phyloP scores from a whole-genome alignment of 2,329 filamentous ascomycete genomes.

The Claviceps pazoutovae region DNA sequence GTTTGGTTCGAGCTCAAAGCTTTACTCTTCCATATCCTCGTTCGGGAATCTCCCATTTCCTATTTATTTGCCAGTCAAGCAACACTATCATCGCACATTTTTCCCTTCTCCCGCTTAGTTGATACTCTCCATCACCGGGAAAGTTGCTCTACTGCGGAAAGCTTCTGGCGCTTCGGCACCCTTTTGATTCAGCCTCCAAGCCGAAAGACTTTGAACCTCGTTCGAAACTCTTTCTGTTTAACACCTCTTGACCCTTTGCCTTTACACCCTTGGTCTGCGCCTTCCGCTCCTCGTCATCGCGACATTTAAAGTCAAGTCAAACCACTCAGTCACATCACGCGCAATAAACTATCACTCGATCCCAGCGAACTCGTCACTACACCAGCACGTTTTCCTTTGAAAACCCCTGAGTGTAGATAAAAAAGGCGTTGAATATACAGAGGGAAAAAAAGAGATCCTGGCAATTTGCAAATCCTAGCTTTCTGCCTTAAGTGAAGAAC shows the following conservation, averaged over 20 bases:
- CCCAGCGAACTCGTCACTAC: slow-evolving; percentile 37
- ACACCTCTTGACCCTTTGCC: slow-evolving; percentile 16
- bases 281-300: slow-evolving; percentile 17
- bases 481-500: not conserved
- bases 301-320: slow-evolving; percentile 12
- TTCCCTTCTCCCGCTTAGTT: slow-evolving; percentile 11
- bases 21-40: slow-evolving; percentile 24
- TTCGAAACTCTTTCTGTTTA: slow-evolving; percentile 11
- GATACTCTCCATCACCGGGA: slow-evolving; percentile 11
- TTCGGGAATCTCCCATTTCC: slow-evolving; percentile 20
- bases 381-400: slow-evolving; percentile 92
- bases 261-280: slow-evolving; percentile 19
- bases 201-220: slow-evolving; percentile 1
- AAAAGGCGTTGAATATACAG: slow-evolving; percentile 18
- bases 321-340: slow-evolving; percentile 23
- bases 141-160: slow-evolving; percentile 5
- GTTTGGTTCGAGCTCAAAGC: slow-evolving; percentile 25
- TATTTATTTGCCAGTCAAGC: slow-evolving; percentile 14
- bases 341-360: slow-evolving; percentile 26
- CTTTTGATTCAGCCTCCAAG: slow-evolving; percentile 5
- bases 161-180: slow-evolving; percentile 6
- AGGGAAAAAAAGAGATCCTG: slow-evolving; percentile 14
- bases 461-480: slow-evolving; percentile 12
- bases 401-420: slow-evolving; percentile 62
- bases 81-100: slow-evolving; percentile 20